Percentiles rank a stretch among this genome's conserved stretches.
Evolutionary conservation across 768 basidiomycete genomes (phyloP).

Genomic region (Lentinula aciculospora): DNA sequence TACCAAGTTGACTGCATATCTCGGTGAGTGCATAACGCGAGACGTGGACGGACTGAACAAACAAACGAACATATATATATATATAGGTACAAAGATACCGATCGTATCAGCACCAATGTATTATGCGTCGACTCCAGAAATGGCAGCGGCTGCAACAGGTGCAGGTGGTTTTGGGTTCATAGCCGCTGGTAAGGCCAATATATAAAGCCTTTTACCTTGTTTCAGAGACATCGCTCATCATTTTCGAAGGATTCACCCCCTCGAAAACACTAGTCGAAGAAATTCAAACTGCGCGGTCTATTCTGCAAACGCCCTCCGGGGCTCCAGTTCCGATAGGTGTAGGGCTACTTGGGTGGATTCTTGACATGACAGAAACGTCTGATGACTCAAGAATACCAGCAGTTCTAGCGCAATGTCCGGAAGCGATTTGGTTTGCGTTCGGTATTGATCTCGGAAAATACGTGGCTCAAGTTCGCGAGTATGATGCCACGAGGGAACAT

Average conservation of each 20-base stretch:
- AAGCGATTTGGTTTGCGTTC: slow-evolving; percentile 60
- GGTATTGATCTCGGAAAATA: slow-evolving; percentile 46
- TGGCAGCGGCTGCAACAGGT: slow-evolving; percentile 38
- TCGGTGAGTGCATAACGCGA: not conserved
- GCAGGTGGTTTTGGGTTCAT: slow-evolving; percentile 54
- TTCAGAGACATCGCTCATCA: not conserved
- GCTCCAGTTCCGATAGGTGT: slow-evolving; percentile 47
- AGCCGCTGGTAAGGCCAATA: not conserved
- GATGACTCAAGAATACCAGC: slow-evolving; percentile 31
- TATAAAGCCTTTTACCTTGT: not conserved
- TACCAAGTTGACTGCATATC: not conserved
- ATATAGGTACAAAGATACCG: slow-evolving; percentile 42
- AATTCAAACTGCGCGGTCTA: slow-evolving; percentile 29
- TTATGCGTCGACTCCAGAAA: slow-evolving; percentile 26
- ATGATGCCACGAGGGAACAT: slow-evolving; percentile 28
- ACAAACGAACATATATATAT: too few species aligned
- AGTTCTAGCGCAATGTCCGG: slow-evolving; percentile 40
- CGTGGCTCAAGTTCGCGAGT: slow-evolving; percentile 40
- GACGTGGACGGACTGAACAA: not conserved
- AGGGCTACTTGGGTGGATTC: slow-evolving; percentile 53
- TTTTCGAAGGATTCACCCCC: slow-evolving; percentile 29
- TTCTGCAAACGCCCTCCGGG: slow-evolving; percentile 22
- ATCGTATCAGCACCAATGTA: slow-evolving; percentile 58
- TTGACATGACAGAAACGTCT: slow-evolving; percentile 35
- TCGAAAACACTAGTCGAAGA: slow-evolving; percentile 31